Evolutionary conservation across 805 yeast genomes (phyloP), one percentile per base, ranked within the genome.

Genomic region (Saccharomycopsis fodiens): DNA sequence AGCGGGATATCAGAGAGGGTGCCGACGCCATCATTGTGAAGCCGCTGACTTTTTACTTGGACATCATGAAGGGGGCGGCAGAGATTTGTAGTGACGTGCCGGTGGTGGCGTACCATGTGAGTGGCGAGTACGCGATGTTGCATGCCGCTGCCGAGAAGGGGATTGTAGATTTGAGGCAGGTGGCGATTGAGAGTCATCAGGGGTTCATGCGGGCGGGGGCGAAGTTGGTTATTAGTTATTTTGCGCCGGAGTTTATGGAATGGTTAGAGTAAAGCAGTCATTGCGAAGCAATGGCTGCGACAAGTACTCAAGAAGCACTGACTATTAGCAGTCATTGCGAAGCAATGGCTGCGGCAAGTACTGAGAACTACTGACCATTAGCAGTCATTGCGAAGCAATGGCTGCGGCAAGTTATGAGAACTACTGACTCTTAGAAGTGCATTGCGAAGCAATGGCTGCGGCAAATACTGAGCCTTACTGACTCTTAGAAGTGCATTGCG

Each of bases 61-160:
- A 93, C 61, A 74, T 93, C 44, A 83, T 93, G 65, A 73, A 82
- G 46, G 96, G 93, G 59, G 96, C 98, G 0, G 70, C 89, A 32
- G 79, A 76, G 57, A 71, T 89, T 44, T 85, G 95, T 59, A 64
- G 68, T 42, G 93, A 93, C 61, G 77, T 84, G 55, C 98, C 98
- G 22, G 69, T 93, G 44, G 87, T 96, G 58, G 89, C 95, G 22
- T 93, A 93, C 65, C 98, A 93, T 64, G 98, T 93, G 20, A 79
- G 91, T 61, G 98, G 98, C 35, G 98, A 93, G 66, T 93, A 76
- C 59, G 97, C 97, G 27, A 93, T 93, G 98, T 65, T 93, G 53
- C 95, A 89, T 60, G 98, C 98, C 5, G 97, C 96, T 44, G 97
- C 97, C 25, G 97, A 88, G 58, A 88, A 88, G 71, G 95, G 95